These are phyloP conservation scores for Sphagnum tenellum DNA, from an alignment of 225 moss, liverwort and hornwort species.

Conservation along the genomic window DNA sequence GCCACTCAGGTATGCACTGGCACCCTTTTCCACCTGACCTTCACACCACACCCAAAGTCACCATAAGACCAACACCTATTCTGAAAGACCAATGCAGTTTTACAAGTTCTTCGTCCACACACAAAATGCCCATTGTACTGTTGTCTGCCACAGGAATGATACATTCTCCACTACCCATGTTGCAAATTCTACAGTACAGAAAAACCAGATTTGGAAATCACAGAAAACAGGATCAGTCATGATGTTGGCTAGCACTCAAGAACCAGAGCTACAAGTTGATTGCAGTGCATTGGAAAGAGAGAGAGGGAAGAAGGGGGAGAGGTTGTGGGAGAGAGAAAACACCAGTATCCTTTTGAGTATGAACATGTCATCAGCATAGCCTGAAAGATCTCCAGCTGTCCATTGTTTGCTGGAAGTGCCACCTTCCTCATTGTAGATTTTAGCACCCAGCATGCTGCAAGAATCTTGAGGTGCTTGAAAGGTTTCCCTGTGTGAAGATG, in stretches of 20 bases:
- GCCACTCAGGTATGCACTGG: conserved; percentile 63
- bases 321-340: background rate
- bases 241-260: no score
- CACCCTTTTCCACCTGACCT: conserved; percentile 62
- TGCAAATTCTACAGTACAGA: no score
- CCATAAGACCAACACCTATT: no score
- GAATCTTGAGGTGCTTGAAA: conserved; percentile 19
- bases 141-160: no score
- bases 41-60: no score
- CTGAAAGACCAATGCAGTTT: no score
- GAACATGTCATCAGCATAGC: conserved; percentile 31
- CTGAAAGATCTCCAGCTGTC: conserved; percentile 18
- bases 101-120: no score
- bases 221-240: no score
- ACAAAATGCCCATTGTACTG: no score
- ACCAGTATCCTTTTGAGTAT: conserved; percentile 77
- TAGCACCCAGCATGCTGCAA: conserved; percentile 19
- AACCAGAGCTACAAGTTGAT: no score
- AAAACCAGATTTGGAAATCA: no score
- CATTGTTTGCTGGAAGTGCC: conserved; percentile 24
- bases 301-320: background rate
- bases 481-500: conserved; percentile 6
- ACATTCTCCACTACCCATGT: no score
- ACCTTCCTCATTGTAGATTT: conserved; percentile 9
- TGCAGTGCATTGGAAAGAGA: background rate